These are phyloP conservation scores for Aechmea fasciata DNA, from an alignment of 176 grass and related monocot species.

Conservation along the genomic window DNA sequence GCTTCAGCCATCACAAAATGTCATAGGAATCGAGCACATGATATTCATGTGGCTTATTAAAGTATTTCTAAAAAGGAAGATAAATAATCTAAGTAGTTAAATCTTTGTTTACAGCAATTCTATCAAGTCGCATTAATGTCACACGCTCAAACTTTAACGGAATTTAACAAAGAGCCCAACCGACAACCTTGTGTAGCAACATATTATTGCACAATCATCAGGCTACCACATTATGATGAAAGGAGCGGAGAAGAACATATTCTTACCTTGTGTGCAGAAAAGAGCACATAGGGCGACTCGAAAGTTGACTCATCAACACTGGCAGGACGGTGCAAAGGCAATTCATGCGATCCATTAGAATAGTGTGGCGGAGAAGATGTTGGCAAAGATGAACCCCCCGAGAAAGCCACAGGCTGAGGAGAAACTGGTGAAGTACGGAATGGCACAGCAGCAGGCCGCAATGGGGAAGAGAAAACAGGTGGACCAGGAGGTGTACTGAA, in stretches of 20 bases:
- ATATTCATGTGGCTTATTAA: no score
- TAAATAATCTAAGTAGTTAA: no score
- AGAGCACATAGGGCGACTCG: constrained; percentile 72
- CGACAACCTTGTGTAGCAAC: background rate
- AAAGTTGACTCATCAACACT: constrained; percentile 41
- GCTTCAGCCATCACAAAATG: no score
- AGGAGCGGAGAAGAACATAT: background rate
- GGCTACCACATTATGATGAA: background rate
- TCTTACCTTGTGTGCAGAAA: constrained; percentile 88
- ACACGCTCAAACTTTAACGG: no score
- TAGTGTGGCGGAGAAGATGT: constrained; percentile 51
- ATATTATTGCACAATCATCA: background rate
- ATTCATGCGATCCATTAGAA: constrained; percentile 55
- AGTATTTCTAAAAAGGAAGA: no score
- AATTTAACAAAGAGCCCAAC: no score
- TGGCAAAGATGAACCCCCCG: constrained; percentile 31
- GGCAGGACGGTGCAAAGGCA: constrained; percentile 18
- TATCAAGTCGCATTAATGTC: no score
- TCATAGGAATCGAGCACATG: no score
- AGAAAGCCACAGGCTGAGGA: constrained; percentile 40
- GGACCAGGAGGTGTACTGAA: constrained; percentile 87
- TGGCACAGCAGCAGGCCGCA: constrained; percentile 66
- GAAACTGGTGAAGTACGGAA: constrained; percentile 57
- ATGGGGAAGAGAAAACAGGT: constrained; percentile 73
- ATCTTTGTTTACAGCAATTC: no score